Evolutionary conservation across 441 rosid species (phyloP).

Genomic region (Gossypium trilobum): DNA sequence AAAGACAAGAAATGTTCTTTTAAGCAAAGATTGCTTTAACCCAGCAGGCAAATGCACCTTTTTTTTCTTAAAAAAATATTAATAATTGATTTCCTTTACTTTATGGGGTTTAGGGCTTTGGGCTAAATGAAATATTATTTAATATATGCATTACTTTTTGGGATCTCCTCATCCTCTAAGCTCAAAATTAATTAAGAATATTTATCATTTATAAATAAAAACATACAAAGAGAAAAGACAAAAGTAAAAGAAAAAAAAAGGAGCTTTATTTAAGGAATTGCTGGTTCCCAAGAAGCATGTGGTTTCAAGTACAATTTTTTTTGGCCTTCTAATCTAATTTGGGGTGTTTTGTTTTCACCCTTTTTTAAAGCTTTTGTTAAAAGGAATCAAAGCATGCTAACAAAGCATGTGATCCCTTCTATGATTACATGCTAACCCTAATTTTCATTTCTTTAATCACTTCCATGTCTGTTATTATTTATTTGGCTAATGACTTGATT

Average conservation of each 20-base stretch:
- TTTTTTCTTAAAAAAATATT: background rate
- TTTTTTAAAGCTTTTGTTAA: conserved; percentile 23
- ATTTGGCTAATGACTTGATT: conserved; percentile 6
- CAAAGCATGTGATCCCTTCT: conserved; percentile 42
- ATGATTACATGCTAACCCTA: conserved; percentile 21
- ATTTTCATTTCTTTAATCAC: conserved; percentile 19
- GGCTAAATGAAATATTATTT: conserved; percentile 17
- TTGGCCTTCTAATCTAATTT: conserved; percentile 12
- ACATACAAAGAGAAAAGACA: background rate
- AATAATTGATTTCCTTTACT: conserved; percentile 7
- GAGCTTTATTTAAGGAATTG: conserved; percentile 21
- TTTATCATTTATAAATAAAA: background rate
- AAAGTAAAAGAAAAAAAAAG: background rate
- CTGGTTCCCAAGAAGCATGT: conserved; percentile 59
- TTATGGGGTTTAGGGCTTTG: conserved; percentile 31
- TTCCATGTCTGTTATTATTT: conserved; percentile 2
- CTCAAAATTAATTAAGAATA: background rate
- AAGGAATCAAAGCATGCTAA: conserved; percentile 52
- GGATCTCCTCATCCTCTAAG: conserved; percentile 42
- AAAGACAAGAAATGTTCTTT: conserved; percentile 35
- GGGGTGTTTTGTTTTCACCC: conserved; percentile 1
- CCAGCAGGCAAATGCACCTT: conserved; percentile 40
- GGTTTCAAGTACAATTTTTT: conserved; percentile 21
- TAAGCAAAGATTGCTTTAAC: conserved; percentile 29
- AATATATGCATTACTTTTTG: conserved; percentile 31